Base-by-base conservation (phyloP, 164 flowering plant genomes). In the Litsea cubeba region DNA sequence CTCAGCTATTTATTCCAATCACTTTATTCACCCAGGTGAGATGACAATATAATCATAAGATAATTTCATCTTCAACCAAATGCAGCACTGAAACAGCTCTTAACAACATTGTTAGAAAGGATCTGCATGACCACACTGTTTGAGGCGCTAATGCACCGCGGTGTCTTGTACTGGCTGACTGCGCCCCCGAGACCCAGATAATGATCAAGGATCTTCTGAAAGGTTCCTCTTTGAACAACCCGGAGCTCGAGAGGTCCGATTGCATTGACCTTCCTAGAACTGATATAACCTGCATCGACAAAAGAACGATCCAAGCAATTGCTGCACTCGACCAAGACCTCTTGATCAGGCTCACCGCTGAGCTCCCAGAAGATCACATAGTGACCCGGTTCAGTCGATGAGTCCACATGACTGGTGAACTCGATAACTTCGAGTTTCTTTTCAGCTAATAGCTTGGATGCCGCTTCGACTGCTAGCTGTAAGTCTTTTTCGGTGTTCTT, bases 401-500 rank as follows among this genome's bases (percentile, higher is more conserved):
- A 0, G 72, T 95, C 94, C 0, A 79, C 91, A 1, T 82, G 80
- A 78, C 99, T 95, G 0, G 95, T 84, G 87, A 86, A 93, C 69
- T 95, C 99, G 0, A 91, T 80, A 0, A 93, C 79, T 50, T 95
- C 98, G 0, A 85, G 74, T 68, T 89, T 90, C 60, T 90, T 91
- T 2, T 71, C 84, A 0, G 87, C 79, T 20, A 93, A 67, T 0
- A 83, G 58, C 79, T 86, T 83, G 67, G 80, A 74, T 0, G 97
- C 96, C 15, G 76, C 85, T 74, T 91, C 97, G 2, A 95, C 99
- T 0, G 93, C 78, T 18, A 88, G 71, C 78, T 93, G 97, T 15
- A 93, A 68, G 69, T 95, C 99, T 76, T 87, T 89, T 82, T 95
- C 99, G 3, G 98, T 95, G 87, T 88, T 95, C 88, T 95, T 95